Conservation (phyloP, 2,329 filamentous ascomycete genomes). For the Trichoderma cornu-damae region DNA sequence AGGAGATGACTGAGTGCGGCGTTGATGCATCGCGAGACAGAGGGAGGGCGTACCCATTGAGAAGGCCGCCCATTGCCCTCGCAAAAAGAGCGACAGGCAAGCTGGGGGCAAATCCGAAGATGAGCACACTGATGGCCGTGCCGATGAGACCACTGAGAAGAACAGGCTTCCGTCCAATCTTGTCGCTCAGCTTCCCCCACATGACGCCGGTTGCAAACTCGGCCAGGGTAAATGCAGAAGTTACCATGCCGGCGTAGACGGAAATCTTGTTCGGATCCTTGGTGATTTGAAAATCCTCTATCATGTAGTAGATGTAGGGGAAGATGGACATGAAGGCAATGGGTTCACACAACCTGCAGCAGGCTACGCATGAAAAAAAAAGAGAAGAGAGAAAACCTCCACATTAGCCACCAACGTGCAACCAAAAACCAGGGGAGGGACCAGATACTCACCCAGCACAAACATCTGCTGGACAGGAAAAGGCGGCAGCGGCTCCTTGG, state of each 20-base stretch:
- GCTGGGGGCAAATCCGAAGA: conserved; percentile 85
- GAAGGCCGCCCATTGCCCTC: conserved; percentile 78
- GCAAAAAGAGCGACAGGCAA: conserved; percentile 79
- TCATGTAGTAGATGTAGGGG: conserved; percentile 97
- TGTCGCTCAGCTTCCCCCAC: conserved; percentile 91
- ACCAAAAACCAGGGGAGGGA: not conserved
- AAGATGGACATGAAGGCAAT: conserved; percentile 99
- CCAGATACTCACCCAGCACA: conserved; percentile 46
- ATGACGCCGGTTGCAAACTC: conserved; percentile 90
- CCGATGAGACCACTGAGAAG: conserved; percentile 83
- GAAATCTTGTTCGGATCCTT: conserved; percentile 74
- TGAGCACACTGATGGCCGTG: conserved; percentile 85
- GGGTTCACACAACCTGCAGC: conserved; percentile 95
- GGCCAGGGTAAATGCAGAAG: conserved; percentile 90
- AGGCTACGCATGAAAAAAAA: no score
- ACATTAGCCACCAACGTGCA: not conserved
- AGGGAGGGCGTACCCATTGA: conserved; percentile 66
- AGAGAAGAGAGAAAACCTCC: not conserved
- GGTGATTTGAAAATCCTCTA: conserved; percentile 82
- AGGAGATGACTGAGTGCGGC: not conserved
- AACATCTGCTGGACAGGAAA: conserved; percentile 46
- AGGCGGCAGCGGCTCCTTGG: conserved; percentile 27
- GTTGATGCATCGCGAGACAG: not conserved
- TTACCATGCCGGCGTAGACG: conserved; percentile 92
- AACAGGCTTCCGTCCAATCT: conserved; percentile 86